Base-by-base conservation (phyloP, 2,329 filamentous ascomycete species). In the Aspergillus uvarum region DNA sequence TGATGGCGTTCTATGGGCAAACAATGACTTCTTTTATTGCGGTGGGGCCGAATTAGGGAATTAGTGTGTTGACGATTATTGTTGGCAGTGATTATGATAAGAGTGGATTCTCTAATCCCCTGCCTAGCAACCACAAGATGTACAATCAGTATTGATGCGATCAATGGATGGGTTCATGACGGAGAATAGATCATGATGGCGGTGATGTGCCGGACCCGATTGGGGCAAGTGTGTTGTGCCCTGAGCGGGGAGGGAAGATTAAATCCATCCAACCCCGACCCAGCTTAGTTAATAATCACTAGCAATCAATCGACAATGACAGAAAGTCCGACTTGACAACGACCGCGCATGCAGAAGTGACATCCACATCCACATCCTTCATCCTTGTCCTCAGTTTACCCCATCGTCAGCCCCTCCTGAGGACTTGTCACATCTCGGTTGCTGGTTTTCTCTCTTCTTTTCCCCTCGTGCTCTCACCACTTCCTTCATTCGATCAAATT, bases 211-310 rank as follows among this genome's bases (percentile, higher is more conserved):
- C 26, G 26, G 26, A 29, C 26, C 26, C 26, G 26, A 35, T 35
- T 5, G 32, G 14, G 32, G 11, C 11, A 35, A 35, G 14, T 12
- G 32, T 22, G 48, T 26, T 26, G 21, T 49, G 47, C 21, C 51
- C 51, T 54, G 53, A 53, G 51, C 53, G 53, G 57, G 52, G 53
- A 47, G 52, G 48, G 58, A 58, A 55, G 51, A 31, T 56, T 56
- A 16, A 35, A 35, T 35, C 32, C 32, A 4, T 16, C 32, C 32
- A 35, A 35, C 32, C 32, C 32, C 32, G 32, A 32, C 8, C 2
- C 44, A 53, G 65, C 61, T 64, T 65, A 66, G 58, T 64, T 62
- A 67, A 65, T 63, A 70, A 74, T 73, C 64, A 68, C 26, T 29
- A 8, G 26, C 8, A 8, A 29, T 68, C 68, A 4, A 68, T 67